Evolutionary conservation across 768 basidiomycete species (phyloP).

Genomic region (Termitomyces sp.): DNA sequence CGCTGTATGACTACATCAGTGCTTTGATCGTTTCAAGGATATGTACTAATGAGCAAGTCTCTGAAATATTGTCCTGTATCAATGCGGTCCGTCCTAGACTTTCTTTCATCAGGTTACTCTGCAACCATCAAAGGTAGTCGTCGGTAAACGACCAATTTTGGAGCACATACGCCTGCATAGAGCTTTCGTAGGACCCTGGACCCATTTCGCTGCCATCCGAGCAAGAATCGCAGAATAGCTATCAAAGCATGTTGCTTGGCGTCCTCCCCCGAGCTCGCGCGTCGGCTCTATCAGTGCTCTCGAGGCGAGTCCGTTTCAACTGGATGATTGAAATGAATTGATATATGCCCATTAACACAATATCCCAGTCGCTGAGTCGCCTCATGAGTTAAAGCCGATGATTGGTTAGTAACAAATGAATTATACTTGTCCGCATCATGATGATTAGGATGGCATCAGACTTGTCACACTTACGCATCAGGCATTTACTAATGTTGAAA

Average conservation of each 20-base stretch:
- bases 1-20: background rate
- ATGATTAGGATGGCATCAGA: background rate
- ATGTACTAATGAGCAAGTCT: background rate
- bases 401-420: background rate
- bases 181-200: too few relatives aligned
- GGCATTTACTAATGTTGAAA: too few relatives aligned
- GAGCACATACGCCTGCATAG: background rate
- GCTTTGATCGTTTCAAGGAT: background rate
- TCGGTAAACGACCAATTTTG: background rate
- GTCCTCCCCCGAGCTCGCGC: too few relatives aligned
- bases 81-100: background rate
- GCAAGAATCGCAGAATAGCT: background rate
- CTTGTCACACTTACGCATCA: background rate
- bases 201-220: background rate
- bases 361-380: background rate
- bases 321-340: background rate
- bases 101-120: background rate
- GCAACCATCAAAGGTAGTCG: background rate
- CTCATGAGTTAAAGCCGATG: background rate
- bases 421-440: background rate
- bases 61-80: background rate
- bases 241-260: too few relatives aligned
- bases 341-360: background rate
- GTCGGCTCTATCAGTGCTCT: background rate
- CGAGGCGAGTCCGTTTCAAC: background rate